Conservation (phyloP, 2,329 filamentous ascomycete species). For the Aspergillus ruber region DNA sequence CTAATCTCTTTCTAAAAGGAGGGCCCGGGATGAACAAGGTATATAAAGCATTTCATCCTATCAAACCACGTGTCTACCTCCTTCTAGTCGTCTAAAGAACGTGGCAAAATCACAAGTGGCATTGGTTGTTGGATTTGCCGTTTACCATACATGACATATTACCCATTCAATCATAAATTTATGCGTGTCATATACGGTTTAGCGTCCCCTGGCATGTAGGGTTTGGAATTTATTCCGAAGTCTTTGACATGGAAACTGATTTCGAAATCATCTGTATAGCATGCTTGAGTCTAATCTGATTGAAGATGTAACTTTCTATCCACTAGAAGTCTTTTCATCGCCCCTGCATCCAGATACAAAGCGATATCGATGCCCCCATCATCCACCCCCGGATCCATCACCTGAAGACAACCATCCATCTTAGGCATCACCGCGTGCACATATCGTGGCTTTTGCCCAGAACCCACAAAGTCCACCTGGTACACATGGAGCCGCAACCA, state of each 20-base stretch:
- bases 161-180: too few species aligned
- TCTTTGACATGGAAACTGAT: too few species aligned
- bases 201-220: too few species aligned
- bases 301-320: neutral
- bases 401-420: constrained; percentile 39
- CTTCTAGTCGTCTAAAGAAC: too few species aligned
- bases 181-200: too few species aligned
- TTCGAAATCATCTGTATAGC: too few species aligned
- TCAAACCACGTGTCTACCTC: neutral
- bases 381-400: constrained; percentile 29
- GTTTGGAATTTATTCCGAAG: too few species aligned
- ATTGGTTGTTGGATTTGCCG: too few species aligned
- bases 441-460: constrained; percentile 22
- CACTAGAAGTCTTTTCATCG: neutral
- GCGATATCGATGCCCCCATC: constrained; percentile 11
- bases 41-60: neutral
- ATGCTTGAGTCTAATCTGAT: too few species aligned
- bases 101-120: too few species aligned
- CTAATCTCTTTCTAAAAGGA: neutral
- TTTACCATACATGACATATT: too few species aligned
- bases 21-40: neutral
- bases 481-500: constrained; percentile 28
- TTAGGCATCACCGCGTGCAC: constrained; percentile 40
- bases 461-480: constrained; percentile 37
- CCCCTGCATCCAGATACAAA: constrained; percentile 8